A percentile compares a stretch with the other conserved stretches of the same genome.
Conservation (phyloP, 2,329 filamentous ascomycete genomes). For the Penicillium oxalicum region DNA sequence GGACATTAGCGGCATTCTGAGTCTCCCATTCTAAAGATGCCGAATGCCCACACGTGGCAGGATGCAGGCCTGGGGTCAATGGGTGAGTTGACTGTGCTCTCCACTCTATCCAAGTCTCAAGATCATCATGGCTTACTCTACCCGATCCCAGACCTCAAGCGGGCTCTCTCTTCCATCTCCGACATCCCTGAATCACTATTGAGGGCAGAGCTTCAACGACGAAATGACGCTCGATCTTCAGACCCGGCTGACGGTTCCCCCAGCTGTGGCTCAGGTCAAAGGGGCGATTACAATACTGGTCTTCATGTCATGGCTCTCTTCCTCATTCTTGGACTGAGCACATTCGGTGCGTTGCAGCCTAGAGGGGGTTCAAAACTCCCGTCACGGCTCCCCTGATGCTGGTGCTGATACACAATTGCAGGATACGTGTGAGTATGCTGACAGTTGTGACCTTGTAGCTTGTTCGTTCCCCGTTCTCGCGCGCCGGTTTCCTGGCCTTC, state of each 20-base stretch:
- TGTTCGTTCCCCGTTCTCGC: conserved; percentile 59
- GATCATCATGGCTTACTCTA: not conserved
- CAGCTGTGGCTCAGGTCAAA: conserved; percentile 32
- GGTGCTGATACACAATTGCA: too few species aligned
- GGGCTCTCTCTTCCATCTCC: conserved; percentile 20
- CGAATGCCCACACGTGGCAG: conserved; percentile 15
- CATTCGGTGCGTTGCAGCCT: conserved; percentile 28
- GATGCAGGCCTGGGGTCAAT: conserved; percentile 9
- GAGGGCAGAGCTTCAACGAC: conserved; percentile 28
- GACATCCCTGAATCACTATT: conserved; percentile 31
- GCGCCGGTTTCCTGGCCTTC: conserved; percentile 54
- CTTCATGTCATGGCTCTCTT: conserved; percentile 63
- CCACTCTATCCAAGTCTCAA: not conserved
- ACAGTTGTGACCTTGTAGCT: conserved; percentile 32
- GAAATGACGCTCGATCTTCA: conserved; percentile 16
- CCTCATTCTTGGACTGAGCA: conserved; percentile 55
- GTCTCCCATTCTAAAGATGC: conserved; percentile 15
- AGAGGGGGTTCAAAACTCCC: too few species aligned
- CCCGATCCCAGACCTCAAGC: conserved; percentile 14
- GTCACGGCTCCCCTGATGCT: too few species aligned
- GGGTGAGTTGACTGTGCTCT: conserved; percentile 6
- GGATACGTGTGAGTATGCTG: not conserved
- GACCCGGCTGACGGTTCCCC: conserved; percentile 16
- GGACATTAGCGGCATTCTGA: conserved; percentile 2
- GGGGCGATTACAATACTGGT: conserved; percentile 55